Conservation (phyloP, 768 basidiomycete genomes). For the Pleurotus tuoliensis region DNA sequence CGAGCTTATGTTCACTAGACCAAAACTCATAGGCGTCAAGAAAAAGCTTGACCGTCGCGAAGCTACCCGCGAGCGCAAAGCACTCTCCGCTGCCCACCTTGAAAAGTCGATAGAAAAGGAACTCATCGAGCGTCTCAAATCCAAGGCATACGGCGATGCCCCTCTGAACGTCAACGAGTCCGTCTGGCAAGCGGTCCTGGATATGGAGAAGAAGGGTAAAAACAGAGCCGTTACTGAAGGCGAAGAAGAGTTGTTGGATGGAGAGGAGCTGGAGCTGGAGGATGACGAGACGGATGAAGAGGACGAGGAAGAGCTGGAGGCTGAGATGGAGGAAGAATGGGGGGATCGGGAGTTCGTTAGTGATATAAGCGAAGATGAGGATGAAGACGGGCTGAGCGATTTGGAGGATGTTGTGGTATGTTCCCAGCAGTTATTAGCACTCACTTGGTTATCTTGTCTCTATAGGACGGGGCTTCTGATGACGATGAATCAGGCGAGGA, state of each 20-base stretch:
- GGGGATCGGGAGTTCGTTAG: slow-evolving; percentile 72
- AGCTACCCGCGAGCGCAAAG: slow-evolving; percentile 90
- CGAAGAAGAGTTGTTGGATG: slow-evolving; percentile 12
- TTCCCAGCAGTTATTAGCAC: neutral
- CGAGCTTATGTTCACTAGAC: slow-evolving; percentile 40
- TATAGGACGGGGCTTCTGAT: slow-evolving; percentile 41
- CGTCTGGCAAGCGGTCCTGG: slow-evolving; percentile 91
- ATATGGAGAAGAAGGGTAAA: slow-evolving; percentile 62
- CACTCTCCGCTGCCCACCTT: slow-evolving; percentile 90
- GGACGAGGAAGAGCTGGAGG: slow-evolving; percentile 54
- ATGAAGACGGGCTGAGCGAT: slow-evolving; percentile 58
- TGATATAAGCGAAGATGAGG: slow-evolving; percentile 67
- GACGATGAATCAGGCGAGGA: slow-evolving; percentile 36
- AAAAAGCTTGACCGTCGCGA: slow-evolving; percentile 96
- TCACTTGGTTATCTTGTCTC: slow-evolving; percentile 16
- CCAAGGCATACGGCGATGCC: slow-evolving; percentile 95
- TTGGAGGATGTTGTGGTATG: slow-evolving; percentile 63
- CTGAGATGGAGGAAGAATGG: slow-evolving; percentile 47
- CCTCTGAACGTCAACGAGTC: slow-evolving; percentile 97
- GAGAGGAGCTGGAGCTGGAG: slow-evolving; percentile 47
- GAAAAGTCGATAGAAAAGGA: slow-evolving; percentile 96
- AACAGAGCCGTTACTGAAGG: slow-evolving; percentile 13
- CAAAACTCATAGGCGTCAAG: slow-evolving; percentile 91
- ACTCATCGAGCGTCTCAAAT: slow-evolving; percentile 90
- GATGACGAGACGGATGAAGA: slow-evolving; percentile 62